Conservation (phyloP, 352 stramenopile genomes). For the Pythium monospermum region DNA sequence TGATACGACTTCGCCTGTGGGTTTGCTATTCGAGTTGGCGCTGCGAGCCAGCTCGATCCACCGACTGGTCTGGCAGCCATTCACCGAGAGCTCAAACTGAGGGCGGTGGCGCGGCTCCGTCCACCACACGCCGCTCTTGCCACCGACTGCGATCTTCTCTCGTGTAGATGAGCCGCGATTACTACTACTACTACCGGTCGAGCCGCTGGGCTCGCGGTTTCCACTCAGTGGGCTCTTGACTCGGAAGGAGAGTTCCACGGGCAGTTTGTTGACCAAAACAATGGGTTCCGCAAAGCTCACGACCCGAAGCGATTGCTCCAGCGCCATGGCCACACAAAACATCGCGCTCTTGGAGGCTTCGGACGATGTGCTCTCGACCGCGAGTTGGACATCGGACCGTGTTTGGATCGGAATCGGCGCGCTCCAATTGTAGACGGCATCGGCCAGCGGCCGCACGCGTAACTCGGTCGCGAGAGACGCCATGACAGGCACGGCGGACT, state of each 20-base stretch:
- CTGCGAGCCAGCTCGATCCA: constrained; percentile 62
- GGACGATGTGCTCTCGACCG: constrained; percentile 51
- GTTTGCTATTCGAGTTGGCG: constrained; percentile 23
- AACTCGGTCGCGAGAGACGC: constrained; percentile 65
- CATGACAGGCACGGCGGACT: constrained; percentile 66
- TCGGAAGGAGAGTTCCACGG: constrained; percentile 53
- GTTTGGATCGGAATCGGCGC: constrained; percentile 76
- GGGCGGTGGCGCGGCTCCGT: constrained; percentile 53
- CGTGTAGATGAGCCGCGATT: constrained; percentile 9
- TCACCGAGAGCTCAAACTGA: constrained; percentile 59
- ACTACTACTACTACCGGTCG: too few relatives aligned
- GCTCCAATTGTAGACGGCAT: constrained; percentile 55
- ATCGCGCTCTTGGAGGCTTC: constrained; percentile 33
- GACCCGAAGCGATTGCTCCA: constrained; percentile 63
- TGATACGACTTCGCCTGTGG: constrained; percentile 36
- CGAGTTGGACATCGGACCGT: constrained; percentile 44
- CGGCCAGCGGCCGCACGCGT: constrained; percentile 47
- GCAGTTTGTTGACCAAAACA: constrained; percentile 77
- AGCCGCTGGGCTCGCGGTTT: not conserved
- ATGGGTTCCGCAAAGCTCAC: constrained; percentile 66
- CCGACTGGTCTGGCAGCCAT: constrained; percentile 56
- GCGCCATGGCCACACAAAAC: constrained; percentile 59
- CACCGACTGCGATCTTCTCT: constrained; percentile 44
- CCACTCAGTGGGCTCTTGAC: constrained; percentile 38
- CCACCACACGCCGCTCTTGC: constrained; percentile 76